Evolutionary conservation across 371 early-diverging fungal species (phyloP), one percentile per base, ranked within the genome.

Genomic region (Mucor velutinosus): DNA sequence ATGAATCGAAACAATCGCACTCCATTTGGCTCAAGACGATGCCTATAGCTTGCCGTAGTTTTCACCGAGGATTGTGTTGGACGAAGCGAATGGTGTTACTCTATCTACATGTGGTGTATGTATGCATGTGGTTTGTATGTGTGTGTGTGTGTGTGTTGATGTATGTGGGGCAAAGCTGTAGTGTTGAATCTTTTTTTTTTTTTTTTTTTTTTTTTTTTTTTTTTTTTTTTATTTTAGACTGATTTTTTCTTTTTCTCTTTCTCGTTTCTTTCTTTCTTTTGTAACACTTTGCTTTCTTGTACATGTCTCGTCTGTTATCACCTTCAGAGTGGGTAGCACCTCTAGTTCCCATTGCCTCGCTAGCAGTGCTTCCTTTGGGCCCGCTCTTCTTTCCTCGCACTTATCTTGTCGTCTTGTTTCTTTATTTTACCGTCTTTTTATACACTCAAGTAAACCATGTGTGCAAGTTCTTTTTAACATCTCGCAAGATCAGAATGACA

Each of bases 251-350:
- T 27, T 2, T 62, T 53, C 21, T 33, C 19, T 19, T 37, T 58
- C 11, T 21, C 21, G 8, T 21, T 21, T 58, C 21, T 37, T 35
- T 19, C 6, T 45, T 12, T 19, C 23, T 51, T 7, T 51, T 49
- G n/a, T 21, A 49, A 4, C 23, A 43, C 11, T 47, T 47, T 37
- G 37, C 37, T 14, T 19, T 56, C 8, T 56, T 29, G 12, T 49
- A 6, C 39, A 71, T 71, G 72, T 67, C 68, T 45, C 73, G 65
- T 17, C 62, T 81, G 49, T 41, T 33, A 23, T 75, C 76, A 37
- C 80, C 78, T 17, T 72, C 78, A 57, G 82, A 82, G 67, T 76
- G 79, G 82, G 82, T 79, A 7, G 82, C 82, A 6, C 82, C 82
- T 39, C 29, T 79, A 7, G 76, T 76, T 11, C 77, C 82, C 2